A percentile compares a stretch with the other conserved stretches of the same genome.
Conservation (phyloP, 2,329 filamentous ascomycete species). For the Aspergillus melleus region DNA sequence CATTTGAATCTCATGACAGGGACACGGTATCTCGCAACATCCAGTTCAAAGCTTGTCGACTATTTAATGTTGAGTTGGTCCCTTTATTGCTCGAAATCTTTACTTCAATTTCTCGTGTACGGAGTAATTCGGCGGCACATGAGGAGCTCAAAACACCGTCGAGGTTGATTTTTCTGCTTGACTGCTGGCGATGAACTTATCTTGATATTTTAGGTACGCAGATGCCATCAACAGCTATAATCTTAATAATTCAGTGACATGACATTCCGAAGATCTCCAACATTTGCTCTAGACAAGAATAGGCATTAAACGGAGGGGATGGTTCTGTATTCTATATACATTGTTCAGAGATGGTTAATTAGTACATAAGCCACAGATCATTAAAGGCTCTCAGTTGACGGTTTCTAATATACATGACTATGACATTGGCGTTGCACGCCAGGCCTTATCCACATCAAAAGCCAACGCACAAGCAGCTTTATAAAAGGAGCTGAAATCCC, state of each 20-base stretch:
- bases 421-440: constrained; percentile 5
- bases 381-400: background rate
- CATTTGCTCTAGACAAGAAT: background rate
- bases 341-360: background rate
- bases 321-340: background rate
- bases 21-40: background rate
- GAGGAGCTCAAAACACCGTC: background rate
- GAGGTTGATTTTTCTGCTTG: background rate
- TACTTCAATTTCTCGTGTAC: background rate
- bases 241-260: background rate
- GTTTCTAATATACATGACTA: constrained; percentile 4
- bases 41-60: background rate
- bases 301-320: background rate
- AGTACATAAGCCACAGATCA: background rate
- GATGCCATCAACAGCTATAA: background rate
- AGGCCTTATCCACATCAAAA: constrained; percentile 32
- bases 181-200: too few relatives aligned
- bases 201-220: too few relatives aligned
- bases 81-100: too few relatives aligned
- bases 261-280: background rate
- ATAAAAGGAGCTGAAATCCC: constrained; percentile 38
- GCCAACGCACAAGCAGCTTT: constrained; percentile 38
- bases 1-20: background rate
- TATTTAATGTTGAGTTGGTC: too few relatives aligned
- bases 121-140: background rate